Base-by-base conservation (phyloP, 768 basidiomycete species). In the Russula vinacea region DNA sequence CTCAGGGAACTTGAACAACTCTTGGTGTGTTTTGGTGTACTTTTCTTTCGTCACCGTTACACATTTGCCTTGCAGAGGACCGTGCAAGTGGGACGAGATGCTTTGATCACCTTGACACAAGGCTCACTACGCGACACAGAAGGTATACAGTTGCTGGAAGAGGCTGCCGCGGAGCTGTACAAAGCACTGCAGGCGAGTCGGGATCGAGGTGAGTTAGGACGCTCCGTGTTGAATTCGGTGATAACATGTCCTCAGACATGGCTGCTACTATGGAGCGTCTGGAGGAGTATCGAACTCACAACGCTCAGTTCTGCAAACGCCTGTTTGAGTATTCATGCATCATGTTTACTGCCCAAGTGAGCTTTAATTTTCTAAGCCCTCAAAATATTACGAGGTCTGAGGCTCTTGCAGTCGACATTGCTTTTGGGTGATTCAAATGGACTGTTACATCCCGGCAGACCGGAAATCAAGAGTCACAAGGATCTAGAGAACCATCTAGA, bases 261-360 rank as follows among this genome's bases (percentile, higher is more conserved):
- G 93, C 94, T n/a, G 94, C 94, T 8, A 94, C 94, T 0, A 95
- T 95, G 83, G 94, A 94, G 75, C 80, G 94, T 32, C 77, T 97
- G 65, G 85, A 88, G 66, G 96, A 98, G 74, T 98, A 98, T 72
- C 82, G 84, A 64, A 93, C 90, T 2, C 85, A 94, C 72, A 96
- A 96, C 66, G 74, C 80, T 5, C 95, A 98, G 72, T 98, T 98
- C 76, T 94, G 92, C 78, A 95, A 95, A 73, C 83, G 96, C 29
- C 74, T 98, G 47, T 80, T 88, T 55, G 96, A 98, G 71, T 98
- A 91, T 75, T 77, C 98, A 44, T 84, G 88, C 14, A 91, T 98
- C 73, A 90, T 95, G 85, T 91, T 94, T 75, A 89, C 86, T 60
- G 91, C 89, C 33, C 94, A 94, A 82, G 94, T 90, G 49, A 63